These are phyloP conservation scores for Styphnolobium japonicum DNA, from an alignment of 306 rosid species.

Conservation along the genomic window DNA sequence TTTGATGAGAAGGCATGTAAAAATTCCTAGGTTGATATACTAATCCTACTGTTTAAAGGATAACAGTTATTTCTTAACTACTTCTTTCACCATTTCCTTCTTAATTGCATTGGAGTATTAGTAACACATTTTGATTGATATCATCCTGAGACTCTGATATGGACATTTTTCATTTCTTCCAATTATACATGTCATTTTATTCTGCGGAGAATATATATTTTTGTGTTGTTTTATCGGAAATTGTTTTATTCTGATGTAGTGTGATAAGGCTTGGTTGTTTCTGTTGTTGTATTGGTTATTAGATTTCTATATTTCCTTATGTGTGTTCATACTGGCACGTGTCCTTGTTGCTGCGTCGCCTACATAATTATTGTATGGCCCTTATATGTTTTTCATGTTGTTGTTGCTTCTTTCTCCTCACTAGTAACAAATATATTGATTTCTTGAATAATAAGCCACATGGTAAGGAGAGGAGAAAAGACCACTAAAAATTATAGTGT, in stretches of 20 bases:
- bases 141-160: background rate
- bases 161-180: background rate
- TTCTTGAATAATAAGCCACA: background rate
- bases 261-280: background rate
- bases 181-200: background rate
- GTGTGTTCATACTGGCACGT: background rate
- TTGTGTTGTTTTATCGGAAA: background rate
- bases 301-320: background rate
- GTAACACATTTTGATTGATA: background rate
- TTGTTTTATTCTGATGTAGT: background rate
- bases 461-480: background rate
- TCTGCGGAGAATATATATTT: background rate
- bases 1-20: constrained; percentile 15
- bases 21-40: constrained; percentile 1
- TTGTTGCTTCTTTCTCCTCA: background rate
- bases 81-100: background rate
- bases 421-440: background rate
- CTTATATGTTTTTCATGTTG: background rate
- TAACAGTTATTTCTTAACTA: background rate
- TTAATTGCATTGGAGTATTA: background rate
- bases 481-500: background rate
- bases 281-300: background rate
- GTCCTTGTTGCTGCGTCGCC: background rate
- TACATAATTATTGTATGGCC: background rate
- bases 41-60: background rate